Evolutionary conservation across 1,139 yeast species (phyloP), one percentile per base, ranked within the genome.

Genomic region (Magnusiomyces sp.): DNA sequence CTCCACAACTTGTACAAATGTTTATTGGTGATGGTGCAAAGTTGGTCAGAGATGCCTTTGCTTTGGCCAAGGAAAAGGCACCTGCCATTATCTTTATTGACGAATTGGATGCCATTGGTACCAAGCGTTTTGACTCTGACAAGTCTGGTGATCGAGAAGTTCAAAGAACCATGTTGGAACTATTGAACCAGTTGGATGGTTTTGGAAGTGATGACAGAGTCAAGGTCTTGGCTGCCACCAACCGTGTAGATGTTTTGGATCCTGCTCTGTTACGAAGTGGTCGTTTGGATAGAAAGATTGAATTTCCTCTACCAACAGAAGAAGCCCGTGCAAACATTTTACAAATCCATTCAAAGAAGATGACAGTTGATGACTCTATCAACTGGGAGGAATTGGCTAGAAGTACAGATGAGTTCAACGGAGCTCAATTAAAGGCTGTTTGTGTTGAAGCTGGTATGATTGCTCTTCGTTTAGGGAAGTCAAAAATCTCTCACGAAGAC

Each of bases 401-500:
- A 65, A 86, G 96, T 13, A 92, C 98, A 0, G 98, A 92, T 68
- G 99, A 92, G 69, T 92, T 92, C 69, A 92, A 92, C 62, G 98
- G 98, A 64, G 99, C 99, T 1, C 97, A 94, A 70, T 76, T 92
- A 66, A 92, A 92, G 72, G 97, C 97, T 0, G 98, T 92, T 31
- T 89, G 97, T 7, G 98, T 92, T 20, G 99, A 92, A 69, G 98
- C 98, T 2, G 99, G 98, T 64, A 94, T 92, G 98, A 92, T 94
- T 70, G 99, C 98, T 1, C 76, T 94, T 64, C 81, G 98, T 70
- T 88, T 88, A 62, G 97, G 97, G 27, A 95, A 92, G 69, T 79
- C 86, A 34, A 77, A 83, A 58, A 90, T 94, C 53, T 86, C 87
- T 61, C 99, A 94, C 68, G 98, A 94, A 71, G 98, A 94, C 71